These are phyloP conservation scores for Mycena leptocephala DNA, from an alignment of 768 basidiomycete species.

Conservation along the genomic window DNA sequence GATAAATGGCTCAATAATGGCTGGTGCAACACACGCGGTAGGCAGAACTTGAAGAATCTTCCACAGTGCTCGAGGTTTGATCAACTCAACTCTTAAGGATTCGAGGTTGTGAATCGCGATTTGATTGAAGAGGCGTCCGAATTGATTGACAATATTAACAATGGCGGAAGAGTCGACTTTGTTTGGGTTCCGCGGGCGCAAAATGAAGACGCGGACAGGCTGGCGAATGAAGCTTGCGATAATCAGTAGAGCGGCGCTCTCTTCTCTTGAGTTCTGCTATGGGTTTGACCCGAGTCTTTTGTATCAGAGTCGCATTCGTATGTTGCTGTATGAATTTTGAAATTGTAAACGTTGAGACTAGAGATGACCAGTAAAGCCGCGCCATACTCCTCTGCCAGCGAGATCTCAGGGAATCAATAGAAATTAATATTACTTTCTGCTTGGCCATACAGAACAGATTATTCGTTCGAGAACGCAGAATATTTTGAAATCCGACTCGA, in stretches of 20 bases:
- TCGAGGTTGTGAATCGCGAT: slow-evolving; percentile 24
- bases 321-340: too few species aligned
- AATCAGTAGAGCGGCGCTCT: not conserved
- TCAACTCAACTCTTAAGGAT: not conserved
- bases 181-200: slow-evolving; percentile 14
- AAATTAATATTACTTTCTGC: too few species aligned
- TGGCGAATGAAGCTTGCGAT: slow-evolving; percentile 28
- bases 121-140: slow-evolving; percentile 21
- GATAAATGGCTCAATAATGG: slow-evolving; percentile 22
- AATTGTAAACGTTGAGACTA: too few species aligned
- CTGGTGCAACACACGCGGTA: slow-evolving; percentile 18
- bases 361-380: too few species aligned
- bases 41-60: not conserved
- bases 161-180: slow-evolving; percentile 12
- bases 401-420: too few species aligned
- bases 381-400: too few species aligned
- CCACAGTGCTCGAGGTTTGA: not conserved
- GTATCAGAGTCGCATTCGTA: too few species aligned
- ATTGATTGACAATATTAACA: slow-evolving; percentile 1
- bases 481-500: too few species aligned
- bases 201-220: slow-evolving; percentile 23
- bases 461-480: too few species aligned
- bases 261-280: too few species aligned
- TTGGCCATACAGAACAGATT: too few species aligned
- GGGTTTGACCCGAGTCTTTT: too few species aligned